Conservation (phyloP, 495 filamentous ascomycete species). For the Xylaria castorea region DNA sequence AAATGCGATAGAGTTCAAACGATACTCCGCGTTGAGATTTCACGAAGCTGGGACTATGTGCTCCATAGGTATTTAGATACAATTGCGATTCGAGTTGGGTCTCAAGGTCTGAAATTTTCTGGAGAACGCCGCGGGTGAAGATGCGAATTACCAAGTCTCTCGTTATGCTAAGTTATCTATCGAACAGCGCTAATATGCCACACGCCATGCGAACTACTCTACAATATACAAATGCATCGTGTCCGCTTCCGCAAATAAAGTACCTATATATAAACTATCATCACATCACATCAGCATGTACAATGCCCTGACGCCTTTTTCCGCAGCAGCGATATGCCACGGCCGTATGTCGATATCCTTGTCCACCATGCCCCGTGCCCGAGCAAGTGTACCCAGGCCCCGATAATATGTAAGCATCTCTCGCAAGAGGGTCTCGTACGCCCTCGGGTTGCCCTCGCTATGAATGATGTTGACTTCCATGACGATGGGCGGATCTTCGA, state of each 20-base stretch:
- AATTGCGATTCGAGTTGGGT: neutral
- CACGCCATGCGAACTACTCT: slow-evolving; percentile 19
- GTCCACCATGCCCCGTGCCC: slow-evolving; percentile 69
- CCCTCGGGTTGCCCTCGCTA: slow-evolving; percentile 55
- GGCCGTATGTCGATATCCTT: slow-evolving; percentile 70
- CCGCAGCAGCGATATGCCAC: slow-evolving; percentile 85
- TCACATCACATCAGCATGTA: slow-evolving; percentile 59
- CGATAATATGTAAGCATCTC: slow-evolving; percentile 80
- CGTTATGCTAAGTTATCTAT: slow-evolving; percentile 24
- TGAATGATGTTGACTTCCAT: slow-evolving; percentile 74
- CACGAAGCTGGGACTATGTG: too few species aligned
- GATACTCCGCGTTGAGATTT: neutral
- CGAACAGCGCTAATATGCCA: slow-evolving; percentile 16
- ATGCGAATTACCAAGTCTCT: neutral
- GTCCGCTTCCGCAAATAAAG: neutral
- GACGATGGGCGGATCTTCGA: slow-evolving; percentile 66
- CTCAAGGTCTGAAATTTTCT: neutral
- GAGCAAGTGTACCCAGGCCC: slow-evolving; percentile 75
- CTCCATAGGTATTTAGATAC: neutral
- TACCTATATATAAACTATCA: neutral
- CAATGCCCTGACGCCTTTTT: slow-evolving; percentile 67
- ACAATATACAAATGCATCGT: slow-evolving; percentile 17
- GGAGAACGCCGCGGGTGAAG: neutral
- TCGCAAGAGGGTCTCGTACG: slow-evolving; percentile 67
- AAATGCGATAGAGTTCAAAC: neutral